Percentiles rank a stretch among this genome's conserved stretches.
Evolutionary conservation across 2,329 filamentous ascomycete species (phyloP).

Genomic region (Fusarium devonianum): DNA sequence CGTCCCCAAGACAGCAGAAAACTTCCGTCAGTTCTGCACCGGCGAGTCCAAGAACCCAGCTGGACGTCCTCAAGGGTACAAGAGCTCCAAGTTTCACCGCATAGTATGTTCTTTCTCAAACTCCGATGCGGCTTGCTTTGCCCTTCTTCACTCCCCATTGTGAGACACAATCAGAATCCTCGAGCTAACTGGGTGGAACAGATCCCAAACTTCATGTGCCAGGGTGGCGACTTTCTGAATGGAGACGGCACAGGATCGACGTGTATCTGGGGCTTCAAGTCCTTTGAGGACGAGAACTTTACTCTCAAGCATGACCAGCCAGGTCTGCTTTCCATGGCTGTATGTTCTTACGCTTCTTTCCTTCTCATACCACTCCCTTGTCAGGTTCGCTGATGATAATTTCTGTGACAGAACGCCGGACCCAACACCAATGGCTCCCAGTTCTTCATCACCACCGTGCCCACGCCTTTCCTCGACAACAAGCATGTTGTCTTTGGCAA

Average conservation of each 20-base stretch:
- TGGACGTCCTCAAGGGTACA: conserved; percentile 86
- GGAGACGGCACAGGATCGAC: conserved; percentile 89
- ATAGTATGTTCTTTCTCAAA: too few relatives aligned
- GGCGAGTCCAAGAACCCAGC: too few relatives aligned
- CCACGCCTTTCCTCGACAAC: conserved; percentile 94
- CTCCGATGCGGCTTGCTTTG: too few relatives aligned
- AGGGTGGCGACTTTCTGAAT: conserved; percentile 92
- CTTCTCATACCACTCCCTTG: too few relatives aligned
- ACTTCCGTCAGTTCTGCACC: conserved; percentile 87
- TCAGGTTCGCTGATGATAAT: too few relatives aligned
- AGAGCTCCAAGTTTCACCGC: conserved; percentile 86
- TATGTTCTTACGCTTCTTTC: too few relatives aligned
- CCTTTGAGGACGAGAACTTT: conserved; percentile 86
- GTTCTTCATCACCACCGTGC: conserved; percentile 94
- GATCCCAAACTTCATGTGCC: conserved; percentile 97
- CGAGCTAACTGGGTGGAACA: too few relatives aligned
- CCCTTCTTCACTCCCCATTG: too few relatives aligned
- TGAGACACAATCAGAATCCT: too few relatives aligned
- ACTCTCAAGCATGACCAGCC: conserved; percentile 89
- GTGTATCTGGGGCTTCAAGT: conserved; percentile 92
- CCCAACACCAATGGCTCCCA: conserved; percentile 93
- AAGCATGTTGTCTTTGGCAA: conserved; percentile 97
- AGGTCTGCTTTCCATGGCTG: conserved; percentile 94
- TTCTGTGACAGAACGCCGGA: too few relatives aligned
- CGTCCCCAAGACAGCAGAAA: conserved; percentile 87